Percentiles rank a stretch among this genome's conserved stretches.
Evolutionary conservation across 306 rosid species (phyloP).

Genomic region (Pachyrhizus erosus): DNA sequence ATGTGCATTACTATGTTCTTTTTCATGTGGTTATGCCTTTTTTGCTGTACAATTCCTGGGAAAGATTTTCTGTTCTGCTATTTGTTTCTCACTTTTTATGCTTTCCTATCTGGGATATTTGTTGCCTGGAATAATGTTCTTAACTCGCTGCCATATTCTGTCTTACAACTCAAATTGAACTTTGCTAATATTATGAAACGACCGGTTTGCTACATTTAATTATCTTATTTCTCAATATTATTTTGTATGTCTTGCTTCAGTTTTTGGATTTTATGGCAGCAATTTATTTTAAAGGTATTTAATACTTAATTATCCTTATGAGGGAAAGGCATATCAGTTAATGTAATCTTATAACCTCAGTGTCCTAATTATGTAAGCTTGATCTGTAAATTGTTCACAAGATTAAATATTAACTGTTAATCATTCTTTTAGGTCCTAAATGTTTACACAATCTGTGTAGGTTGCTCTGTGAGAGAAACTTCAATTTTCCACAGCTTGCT

Average conservation of each 20-base stretch:
- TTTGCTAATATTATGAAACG: slow-evolving; percentile 4
- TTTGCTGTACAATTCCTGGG: neutral
- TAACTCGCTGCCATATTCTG: neutral
- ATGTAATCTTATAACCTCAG: neutral
- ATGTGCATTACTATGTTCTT: neutral
- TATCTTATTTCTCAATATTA: slow-evolving; percentile 6
- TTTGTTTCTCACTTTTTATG: neutral
- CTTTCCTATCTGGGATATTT: neutral
- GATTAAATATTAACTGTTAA: slow-evolving; percentile 2
- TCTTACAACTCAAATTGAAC: neutral
- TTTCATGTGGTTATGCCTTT: slow-evolving; percentile 5
- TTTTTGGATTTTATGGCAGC: slow-evolving; percentile 17
- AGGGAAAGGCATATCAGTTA: slow-evolving; percentile 14
- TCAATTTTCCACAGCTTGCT: slow-evolving; percentile 16
- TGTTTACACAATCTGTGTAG: slow-evolving; percentile 1
- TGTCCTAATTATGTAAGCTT: neutral
- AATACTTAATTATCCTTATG: neutral
- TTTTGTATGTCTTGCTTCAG: slow-evolving; percentile 19
- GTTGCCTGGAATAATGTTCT: slow-evolving; percentile 19
- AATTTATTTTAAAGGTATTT: neutral
- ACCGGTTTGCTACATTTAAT: neutral
- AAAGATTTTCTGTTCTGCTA: neutral
- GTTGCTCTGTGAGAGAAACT: slow-evolving; percentile 25
- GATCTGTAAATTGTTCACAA: slow-evolving; percentile 20
- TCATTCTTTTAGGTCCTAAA: slow-evolving; percentile 1